Percentiles rank a stretch among this genome's conserved stretches.
Evolutionary conservation across 345 rosid species (phyloP).

Genomic region (Camelina hispida): DNA sequence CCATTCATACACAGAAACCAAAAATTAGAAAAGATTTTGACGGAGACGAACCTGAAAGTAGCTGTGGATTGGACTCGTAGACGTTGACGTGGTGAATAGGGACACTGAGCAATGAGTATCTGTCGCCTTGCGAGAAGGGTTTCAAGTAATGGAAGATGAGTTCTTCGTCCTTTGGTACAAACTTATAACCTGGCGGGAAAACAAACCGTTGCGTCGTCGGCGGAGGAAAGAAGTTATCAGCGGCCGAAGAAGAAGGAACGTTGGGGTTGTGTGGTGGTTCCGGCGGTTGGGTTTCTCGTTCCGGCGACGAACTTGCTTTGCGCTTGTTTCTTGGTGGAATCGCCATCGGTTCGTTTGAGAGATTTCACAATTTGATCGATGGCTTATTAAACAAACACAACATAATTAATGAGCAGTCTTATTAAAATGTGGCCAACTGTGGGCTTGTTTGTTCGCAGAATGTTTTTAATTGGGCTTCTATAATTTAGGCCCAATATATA

Average conservation of each 20-base stretch:
- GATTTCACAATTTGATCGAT: not conserved
- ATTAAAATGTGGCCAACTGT: too few species aligned
- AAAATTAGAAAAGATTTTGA: not conserved
- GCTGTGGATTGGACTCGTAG: not conserved
- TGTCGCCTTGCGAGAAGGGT: constrained; percentile 6
- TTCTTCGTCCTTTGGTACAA: not conserved
- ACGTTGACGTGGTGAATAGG: constrained; percentile 9
- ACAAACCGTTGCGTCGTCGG: not conserved
- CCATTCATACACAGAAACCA: not conserved
- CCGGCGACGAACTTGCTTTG: constrained; percentile 5
- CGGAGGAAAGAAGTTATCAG: not conserved
- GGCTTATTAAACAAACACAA: not conserved
- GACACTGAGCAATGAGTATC: not conserved
- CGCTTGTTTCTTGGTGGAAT: not conserved
- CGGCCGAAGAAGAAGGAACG: not conserved
- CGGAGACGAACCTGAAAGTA: constrained; percentile 14
- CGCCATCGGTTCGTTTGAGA: not conserved
- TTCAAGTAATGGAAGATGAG: constrained; percentile 9
- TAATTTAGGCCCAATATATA: too few species aligned
- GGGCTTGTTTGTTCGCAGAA: too few species aligned
- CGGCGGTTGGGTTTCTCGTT: not conserved
- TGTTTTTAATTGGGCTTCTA: too few species aligned
- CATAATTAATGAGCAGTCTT: not conserved
- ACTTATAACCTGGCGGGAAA: constrained; percentile 19
- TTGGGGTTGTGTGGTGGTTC: not conserved